Conservation (phyloP, 805 yeast species). For the Ogataea salicorniae region DNA sequence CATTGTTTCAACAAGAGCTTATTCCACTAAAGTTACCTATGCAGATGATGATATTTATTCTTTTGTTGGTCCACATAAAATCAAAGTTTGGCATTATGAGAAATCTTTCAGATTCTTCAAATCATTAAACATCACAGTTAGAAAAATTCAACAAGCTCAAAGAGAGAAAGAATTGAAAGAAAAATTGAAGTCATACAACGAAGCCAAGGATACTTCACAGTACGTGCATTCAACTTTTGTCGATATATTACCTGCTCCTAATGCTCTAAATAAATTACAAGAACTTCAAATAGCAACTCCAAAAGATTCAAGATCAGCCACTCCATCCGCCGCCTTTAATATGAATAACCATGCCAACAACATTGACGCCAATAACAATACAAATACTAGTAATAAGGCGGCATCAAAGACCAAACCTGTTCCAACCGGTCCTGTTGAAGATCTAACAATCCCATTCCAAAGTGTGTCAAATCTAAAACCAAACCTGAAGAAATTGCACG, state of each 20-base stretch:
- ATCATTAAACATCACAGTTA: constrained; percentile 39
- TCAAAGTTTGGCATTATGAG: constrained; percentile 57
- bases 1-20: constrained; percentile 43
- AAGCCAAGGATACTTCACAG: no score
- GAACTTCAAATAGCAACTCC: constrained; percentile 10
- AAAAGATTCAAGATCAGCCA: constrained; percentile 14
- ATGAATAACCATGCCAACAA: constrained; percentile 1
- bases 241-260: constrained; percentile 18
- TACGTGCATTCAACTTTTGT: constrained; percentile 5
- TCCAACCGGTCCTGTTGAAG: constrained; percentile 24
- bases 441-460: constrained; percentile 28
- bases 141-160: constrained; percentile 30
- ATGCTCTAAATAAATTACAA: neutral
- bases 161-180: constrained; percentile 12
- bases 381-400: no score
- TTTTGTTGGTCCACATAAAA: constrained; percentile 39
- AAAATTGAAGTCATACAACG: neutral
- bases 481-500: constrained; percentile 17
- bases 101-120: constrained; percentile 52
- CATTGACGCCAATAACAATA: neutral
- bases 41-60: constrained; percentile 42
- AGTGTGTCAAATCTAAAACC: constrained; percentile 22
- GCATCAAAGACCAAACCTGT: constrained; percentile 7
- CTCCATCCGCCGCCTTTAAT: constrained; percentile 5
- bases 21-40: constrained; percentile 32